These are phyloP conservation scores for Wickerhamiella australiensis DNA, from an alignment of 805 yeast genomes.

Conservation along the genomic window DNA sequence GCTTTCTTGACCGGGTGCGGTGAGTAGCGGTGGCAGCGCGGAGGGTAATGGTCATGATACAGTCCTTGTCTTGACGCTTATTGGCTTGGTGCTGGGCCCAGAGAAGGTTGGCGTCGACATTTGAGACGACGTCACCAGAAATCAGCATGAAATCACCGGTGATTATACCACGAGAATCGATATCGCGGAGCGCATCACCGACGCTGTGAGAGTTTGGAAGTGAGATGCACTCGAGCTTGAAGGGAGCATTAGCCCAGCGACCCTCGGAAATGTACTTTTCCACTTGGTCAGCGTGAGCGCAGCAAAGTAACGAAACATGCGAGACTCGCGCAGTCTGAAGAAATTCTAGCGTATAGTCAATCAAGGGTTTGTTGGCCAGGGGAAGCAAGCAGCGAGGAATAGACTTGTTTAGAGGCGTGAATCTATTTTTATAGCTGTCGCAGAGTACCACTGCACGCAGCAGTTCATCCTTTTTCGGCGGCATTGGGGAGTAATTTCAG, in stretches of 20 bases:
- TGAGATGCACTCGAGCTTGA: slow-evolving; percentile 64
- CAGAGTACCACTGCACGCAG: slow-evolving; percentile 91
- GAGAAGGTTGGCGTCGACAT: slow-evolving; percentile 65
- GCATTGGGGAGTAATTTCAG: slow-evolving; percentile 7
- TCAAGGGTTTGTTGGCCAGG: slow-evolving; percentile 81
- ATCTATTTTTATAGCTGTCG: slow-evolving; percentile 84
- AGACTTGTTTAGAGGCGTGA: slow-evolving; percentile 79
- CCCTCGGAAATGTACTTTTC: slow-evolving; percentile 59
- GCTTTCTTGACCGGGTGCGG: slow-evolving; percentile 64
- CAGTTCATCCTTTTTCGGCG: slow-evolving; percentile 18
- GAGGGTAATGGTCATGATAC: slow-evolving; percentile 87
- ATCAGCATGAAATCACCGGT: slow-evolving; percentile 82
- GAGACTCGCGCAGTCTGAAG: slow-evolving; percentile 80
- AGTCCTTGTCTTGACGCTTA: slow-evolving; percentile 69
- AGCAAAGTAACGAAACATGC: slow-evolving; percentile 83
- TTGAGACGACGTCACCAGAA: slow-evolving; percentile 92
- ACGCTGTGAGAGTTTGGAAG: slow-evolving; percentile 81
- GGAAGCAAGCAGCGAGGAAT: slow-evolving; percentile 88
- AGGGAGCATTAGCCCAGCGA: slow-evolving; percentile 49
- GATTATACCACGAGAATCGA: slow-evolving; percentile 81
- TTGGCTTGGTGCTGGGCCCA: slow-evolving; percentile 61
- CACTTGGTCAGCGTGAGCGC: slow-evolving; percentile 81
- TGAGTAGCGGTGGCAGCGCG: slow-evolving; percentile 76
- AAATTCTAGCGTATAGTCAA: slow-evolving; percentile 91
- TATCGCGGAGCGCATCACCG: slow-evolving; percentile 95